phyloP scores from a whole-genome alignment of 306 rosid species.

The Crotalaria pallida region DNA sequence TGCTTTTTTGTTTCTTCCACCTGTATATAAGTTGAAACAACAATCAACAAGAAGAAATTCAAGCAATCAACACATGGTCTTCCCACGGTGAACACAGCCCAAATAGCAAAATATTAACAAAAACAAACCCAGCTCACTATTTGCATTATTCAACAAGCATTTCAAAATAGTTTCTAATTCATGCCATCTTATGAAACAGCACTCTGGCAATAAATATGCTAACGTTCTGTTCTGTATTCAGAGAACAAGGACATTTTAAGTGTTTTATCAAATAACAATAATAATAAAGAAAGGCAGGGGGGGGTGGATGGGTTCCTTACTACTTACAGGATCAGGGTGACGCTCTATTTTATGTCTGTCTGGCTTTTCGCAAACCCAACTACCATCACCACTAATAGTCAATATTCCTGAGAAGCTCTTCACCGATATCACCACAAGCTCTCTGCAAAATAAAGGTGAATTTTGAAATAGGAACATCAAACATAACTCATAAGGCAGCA shows the following conservation, averaged over 20 bases:
- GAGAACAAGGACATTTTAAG: not conserved
- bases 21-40: slow-evolving; percentile 35
- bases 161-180: not conserved
- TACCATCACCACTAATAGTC: slow-evolving; percentile 50
- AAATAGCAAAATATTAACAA: slow-evolving; percentile 1
- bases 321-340: slow-evolving; percentile 71
- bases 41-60: not conserved
- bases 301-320: too few species aligned
- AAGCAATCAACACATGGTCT: not conserved
- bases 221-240: not conserved
- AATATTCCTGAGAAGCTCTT: slow-evolving; percentile 70
- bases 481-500: too few species aligned
- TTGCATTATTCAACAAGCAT: not conserved
- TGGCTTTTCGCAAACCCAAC: slow-evolving; percentile 58
- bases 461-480: not conserved
- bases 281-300: not conserved
- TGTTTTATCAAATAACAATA: not conserved
- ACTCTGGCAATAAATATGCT: not conserved
- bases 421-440: slow-evolving; percentile 59
- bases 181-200: not conserved
- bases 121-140: not conserved
- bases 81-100: not conserved
- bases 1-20: slow-evolving; percentile 61
- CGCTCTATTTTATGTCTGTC: slow-evolving; percentile 43
- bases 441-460: slow-evolving; percentile 35